A percentile compares a stretch with the other conserved stretches of the same genome.
Evolutionary conservation across 305 asterid genomes (phyloP).

Genomic region (Euphrasia arctica): DNA sequence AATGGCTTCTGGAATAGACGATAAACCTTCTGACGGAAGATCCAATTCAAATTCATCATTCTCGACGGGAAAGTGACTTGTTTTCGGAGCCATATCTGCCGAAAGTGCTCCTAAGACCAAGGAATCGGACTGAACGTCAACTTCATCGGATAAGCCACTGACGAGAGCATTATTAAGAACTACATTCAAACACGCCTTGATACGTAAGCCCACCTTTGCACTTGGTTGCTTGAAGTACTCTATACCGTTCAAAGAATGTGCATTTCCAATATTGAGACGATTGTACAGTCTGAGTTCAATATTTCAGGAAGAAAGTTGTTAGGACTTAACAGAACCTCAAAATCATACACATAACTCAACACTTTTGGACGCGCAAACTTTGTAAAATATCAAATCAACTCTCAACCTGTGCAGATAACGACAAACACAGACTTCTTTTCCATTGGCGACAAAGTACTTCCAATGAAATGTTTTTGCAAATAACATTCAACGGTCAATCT

Average conservation of each 20-base stretch:
- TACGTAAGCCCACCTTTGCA: slow-evolving; percentile 29
- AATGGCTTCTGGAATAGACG: slow-evolving; percentile 69
- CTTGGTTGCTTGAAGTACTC: slow-evolving; percentile 31
- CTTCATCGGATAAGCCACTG: slow-evolving; percentile 37
- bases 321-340: background rate
- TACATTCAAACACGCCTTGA: slow-evolving; percentile 29
- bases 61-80: slow-evolving; percentile 43
- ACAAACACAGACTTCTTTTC: too few relatives aligned
- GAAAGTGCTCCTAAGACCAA: slow-evolving; percentile 47
- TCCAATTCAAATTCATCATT: slow-evolving; percentile 62
- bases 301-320: background rate
- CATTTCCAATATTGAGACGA: slow-evolving; percentile 42
- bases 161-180: slow-evolving; percentile 26
- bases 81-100: slow-evolving; percentile 53
- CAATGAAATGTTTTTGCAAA: too few relatives aligned
- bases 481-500: too few relatives aligned
- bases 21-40: slow-evolving; percentile 59
- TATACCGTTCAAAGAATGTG: slow-evolving; percentile 30
- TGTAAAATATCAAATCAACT: background rate
- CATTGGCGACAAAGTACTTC: too few relatives aligned
- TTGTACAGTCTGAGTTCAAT: slow-evolving; percentile 46
- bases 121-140: slow-evolving; percentile 47
- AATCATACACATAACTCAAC: too few relatives aligned
- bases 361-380: background rate
- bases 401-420: background rate